Evolutionary conservation across 2,329 filamentous ascomycete species (phyloP).

Genomic region (Dothideomycetes sp.): DNA sequence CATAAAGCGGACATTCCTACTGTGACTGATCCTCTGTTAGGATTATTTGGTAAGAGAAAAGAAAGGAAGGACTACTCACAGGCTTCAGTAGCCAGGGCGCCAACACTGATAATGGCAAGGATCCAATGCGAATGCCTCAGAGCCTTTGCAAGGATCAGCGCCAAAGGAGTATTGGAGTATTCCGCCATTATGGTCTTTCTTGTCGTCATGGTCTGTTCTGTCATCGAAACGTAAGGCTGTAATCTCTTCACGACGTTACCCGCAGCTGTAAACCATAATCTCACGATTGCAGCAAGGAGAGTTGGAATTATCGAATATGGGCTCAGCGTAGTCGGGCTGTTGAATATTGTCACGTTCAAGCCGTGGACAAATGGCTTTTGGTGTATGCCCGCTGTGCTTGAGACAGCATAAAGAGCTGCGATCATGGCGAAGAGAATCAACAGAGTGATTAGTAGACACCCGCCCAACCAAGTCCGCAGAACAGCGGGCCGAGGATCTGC

Average conservation of each 20-base stretch:
- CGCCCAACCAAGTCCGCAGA: background rate
- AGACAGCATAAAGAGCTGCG: background rate
- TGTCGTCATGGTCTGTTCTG: background rate
- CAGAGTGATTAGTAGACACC: background rate
- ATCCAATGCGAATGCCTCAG: background rate
- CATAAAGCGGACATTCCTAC: slow-evolving; percentile 5
- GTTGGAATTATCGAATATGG: background rate
- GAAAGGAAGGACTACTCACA: background rate
- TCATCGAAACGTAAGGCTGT: background rate
- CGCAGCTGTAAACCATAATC: background rate
- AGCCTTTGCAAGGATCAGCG: background rate
- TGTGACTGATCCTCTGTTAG: background rate
- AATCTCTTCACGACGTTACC: background rate
- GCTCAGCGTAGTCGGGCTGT: background rate
- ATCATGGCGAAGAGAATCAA: background rate
- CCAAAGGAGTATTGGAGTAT: background rate
- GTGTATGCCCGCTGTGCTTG: background rate
- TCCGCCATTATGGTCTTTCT: background rate
- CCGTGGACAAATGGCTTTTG: background rate
- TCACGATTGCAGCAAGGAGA: background rate
- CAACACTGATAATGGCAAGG: background rate
- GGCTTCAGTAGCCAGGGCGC: background rate
- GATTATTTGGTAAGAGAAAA: background rate
- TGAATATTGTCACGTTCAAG: background rate
- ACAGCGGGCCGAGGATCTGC: too few relatives aligned